Evolutionary conservation across 768 basidiomycete genomes (phyloP).

Genomic region (Termitomyces sp.): DNA sequence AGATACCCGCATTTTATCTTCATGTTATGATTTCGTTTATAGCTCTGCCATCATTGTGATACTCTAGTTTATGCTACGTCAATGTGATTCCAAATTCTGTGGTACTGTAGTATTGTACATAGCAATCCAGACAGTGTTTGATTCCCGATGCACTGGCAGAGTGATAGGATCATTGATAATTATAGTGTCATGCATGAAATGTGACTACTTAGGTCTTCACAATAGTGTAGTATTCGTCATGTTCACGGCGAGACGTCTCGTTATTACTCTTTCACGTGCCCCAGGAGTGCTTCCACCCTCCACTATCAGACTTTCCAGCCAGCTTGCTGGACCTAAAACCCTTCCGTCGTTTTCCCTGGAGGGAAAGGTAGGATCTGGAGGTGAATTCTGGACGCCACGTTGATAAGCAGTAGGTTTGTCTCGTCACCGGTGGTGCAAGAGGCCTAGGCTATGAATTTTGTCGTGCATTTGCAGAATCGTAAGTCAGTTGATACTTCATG

Average conservation of each 20-base stretch:
- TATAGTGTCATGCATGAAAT: too few species aligned
- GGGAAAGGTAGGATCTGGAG: conserved; percentile 50
- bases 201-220: too few species aligned
- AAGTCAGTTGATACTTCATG: conserved; percentile 19
- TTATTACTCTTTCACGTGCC: neutral
- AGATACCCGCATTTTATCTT: conserved; percentile 39
- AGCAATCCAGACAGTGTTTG: neutral
- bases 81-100: conserved; percentile 12
- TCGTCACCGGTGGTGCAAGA: conserved; percentile 90
- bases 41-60: conserved; percentile 22
- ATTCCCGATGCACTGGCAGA: too few species aligned
- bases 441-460: conserved; percentile 91
- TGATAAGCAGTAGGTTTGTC: conserved; percentile 56
- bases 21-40: conserved; percentile 24
- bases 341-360: conserved; percentile 76
- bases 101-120: neutral
- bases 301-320: neutral
- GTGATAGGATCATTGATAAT: too few species aligned
- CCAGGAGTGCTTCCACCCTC: neutral
- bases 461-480: conserved; percentile 85
- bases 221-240: neutral
- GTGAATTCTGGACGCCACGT: neutral
- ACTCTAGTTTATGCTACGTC: conserved; percentile 18
- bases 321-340: conserved; percentile 32
- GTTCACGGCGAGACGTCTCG: neutral